Evolutionary conservation across 2,329 filamentous ascomycete genomes (phyloP).

Genomic region (Scolecobasidium constrictum): DNA sequence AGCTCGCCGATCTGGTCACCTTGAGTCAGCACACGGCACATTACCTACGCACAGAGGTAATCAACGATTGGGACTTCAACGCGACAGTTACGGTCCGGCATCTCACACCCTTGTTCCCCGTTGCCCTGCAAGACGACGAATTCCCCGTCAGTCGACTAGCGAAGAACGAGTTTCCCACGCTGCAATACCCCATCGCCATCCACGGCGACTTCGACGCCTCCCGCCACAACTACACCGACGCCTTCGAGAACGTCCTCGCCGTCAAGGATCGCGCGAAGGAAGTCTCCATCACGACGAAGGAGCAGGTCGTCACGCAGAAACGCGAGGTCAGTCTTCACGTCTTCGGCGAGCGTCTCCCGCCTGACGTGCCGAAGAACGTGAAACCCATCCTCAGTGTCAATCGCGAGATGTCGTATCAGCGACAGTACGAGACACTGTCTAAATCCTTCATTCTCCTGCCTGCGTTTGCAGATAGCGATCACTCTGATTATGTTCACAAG

Average conservation of each 20-base stretch:
- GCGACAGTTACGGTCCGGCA: constrained; percentile 15
- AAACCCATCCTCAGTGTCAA: constrained; percentile 16
- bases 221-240: constrained; percentile 3
- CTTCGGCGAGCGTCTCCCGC: constrained; percentile 9
- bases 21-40: constrained; percentile 17
- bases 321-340: constrained; percentile 5
- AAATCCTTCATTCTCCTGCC: constrained; percentile 18
- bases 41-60: constrained; percentile 14
- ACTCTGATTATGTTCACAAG: constrained; percentile 14
- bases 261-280: constrained; percentile 2
- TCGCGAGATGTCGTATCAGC: constrained; percentile 17
- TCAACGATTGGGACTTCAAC: constrained; percentile 6
- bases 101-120: constrained; percentile 19
- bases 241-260: neutral
- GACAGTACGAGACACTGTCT: constrained; percentile 18
- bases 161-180: neutral
- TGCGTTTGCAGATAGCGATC: constrained; percentile 15
- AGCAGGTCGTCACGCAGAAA: neutral
- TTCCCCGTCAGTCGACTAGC: neutral
- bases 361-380: neutral
- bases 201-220: neutral
- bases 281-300: neutral
- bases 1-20: constrained; percentile 16
- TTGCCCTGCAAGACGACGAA: constrained; percentile 11
- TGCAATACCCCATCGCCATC: neutral